Conservation (phyloP, 2,329 filamentous ascomycete species). For the Trichoderma koningii region DNA sequence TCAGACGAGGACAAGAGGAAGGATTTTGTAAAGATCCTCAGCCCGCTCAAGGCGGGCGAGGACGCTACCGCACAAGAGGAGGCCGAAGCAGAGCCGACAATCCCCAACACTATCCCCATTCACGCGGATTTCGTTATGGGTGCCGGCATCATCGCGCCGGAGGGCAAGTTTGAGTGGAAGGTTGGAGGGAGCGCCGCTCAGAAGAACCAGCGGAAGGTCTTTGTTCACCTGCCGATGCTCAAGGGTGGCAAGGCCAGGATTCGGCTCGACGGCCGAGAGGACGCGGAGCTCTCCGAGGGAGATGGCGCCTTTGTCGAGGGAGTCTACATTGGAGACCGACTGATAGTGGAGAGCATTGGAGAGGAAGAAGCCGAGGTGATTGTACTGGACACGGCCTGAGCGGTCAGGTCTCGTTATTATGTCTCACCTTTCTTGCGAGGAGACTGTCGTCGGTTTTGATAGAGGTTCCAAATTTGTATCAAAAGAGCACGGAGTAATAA, state of each 20-base stretch:
- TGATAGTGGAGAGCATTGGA: slow-evolving; percentile 67
- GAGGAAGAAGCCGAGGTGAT: slow-evolving; percentile 70
- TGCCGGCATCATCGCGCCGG: slow-evolving; percentile 70
- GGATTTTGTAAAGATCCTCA: slow-evolving; percentile 73
- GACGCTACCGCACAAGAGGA: slow-evolving; percentile 65
- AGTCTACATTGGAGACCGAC: slow-evolving; percentile 64
- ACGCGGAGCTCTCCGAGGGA: slow-evolving; percentile 68
- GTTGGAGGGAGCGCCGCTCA: slow-evolving; percentile 62
- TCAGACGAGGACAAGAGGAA: slow-evolving; percentile 71
- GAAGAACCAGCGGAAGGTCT: slow-evolving; percentile 68
- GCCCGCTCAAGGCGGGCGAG: slow-evolving; percentile 67
- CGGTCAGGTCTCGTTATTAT: background rate
- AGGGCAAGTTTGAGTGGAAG: slow-evolving; percentile 68
- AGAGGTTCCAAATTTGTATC: background rate
- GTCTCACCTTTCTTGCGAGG: too few relatives aligned
- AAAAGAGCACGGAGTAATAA: background rate
- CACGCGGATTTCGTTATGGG: slow-evolving; percentile 84
- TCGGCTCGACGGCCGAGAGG: slow-evolving; percentile 64
- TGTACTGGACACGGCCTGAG: slow-evolving; percentile 58
- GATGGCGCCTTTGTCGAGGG: slow-evolving; percentile 76
- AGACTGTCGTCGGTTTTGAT: background rate
- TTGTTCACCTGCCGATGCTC: slow-evolving; percentile 79
- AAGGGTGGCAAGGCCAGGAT: slow-evolving; percentile 74
- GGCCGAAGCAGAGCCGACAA: slow-evolving; percentile 60
- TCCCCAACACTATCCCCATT: slow-evolving; percentile 73